Evolutionary conservation across 345 rosid species (phyloP).

Genomic region (Eucalyptus camaldulensis): DNA sequence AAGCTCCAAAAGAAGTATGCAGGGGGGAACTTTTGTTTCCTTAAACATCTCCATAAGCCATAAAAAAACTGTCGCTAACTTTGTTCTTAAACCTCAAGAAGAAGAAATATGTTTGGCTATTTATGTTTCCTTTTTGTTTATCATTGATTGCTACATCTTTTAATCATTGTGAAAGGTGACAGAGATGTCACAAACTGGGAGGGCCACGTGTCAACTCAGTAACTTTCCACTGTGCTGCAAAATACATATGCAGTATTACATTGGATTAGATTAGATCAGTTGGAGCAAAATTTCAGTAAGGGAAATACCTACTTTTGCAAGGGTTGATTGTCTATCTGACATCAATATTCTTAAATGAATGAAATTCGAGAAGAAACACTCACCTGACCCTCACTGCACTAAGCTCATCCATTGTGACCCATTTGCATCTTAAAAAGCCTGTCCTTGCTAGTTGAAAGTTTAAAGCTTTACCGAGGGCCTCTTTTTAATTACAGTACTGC

Average conservation of each 20-base stretch:
- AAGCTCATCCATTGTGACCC: background rate
- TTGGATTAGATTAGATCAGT: background rate
- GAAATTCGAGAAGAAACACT: background rate
- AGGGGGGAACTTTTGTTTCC: background rate
- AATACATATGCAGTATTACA: background rate
- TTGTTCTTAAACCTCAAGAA: background rate
- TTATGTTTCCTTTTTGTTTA: background rate
- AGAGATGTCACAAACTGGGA: background rate
- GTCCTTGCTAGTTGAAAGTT: background rate
- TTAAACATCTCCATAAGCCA: background rate
- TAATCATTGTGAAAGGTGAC: background rate
- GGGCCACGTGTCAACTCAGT: background rate
- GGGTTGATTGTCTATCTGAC: background rate
- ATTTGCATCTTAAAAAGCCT: background rate
- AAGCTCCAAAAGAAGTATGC: background rate
- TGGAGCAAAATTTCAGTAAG: background rate
- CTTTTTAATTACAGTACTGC: background rate
- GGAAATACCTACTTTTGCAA: background rate
- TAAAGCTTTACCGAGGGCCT: background rate
- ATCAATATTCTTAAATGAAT: background rate
- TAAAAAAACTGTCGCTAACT: background rate
- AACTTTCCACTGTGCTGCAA: background rate
- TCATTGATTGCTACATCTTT: background rate
- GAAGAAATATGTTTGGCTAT: background rate
- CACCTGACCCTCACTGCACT: background rate